phyloP scores from a whole-genome alignment of 345 rosid genomes.

The Eutrema japonicum region DNA sequence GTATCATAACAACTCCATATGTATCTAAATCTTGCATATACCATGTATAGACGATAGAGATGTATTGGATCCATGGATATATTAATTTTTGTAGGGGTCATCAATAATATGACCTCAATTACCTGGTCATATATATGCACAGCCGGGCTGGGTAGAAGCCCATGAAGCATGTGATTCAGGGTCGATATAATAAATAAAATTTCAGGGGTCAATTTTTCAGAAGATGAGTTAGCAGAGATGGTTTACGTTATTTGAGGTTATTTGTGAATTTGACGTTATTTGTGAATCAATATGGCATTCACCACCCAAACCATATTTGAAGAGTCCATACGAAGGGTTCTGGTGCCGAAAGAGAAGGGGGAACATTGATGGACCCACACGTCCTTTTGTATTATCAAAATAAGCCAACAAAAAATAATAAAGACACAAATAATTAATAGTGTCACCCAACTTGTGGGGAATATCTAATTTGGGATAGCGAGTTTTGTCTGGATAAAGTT shows the following conservation, averaged over 20 bases:
- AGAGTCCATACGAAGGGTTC: constrained; percentile 25
- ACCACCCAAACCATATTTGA: constrained; percentile 18
- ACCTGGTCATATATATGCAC: constrained; percentile 4
- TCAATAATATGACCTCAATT: constrained; percentile 26
- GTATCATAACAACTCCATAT: neutral
- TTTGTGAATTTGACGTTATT: too few species aligned
- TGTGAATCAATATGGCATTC: constrained; percentile 14
- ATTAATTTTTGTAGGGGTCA: neutral
- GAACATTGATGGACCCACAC: constrained; percentile 40
- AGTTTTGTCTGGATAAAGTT: constrained; percentile 7
- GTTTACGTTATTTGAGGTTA: too few species aligned
- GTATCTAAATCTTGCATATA: neutral
- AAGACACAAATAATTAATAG: constrained; percentile 30
- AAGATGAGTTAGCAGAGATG: too few species aligned
- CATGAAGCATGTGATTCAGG: too few species aligned
- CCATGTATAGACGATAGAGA: constrained; percentile 1
- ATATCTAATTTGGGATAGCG: constrained; percentile 9
- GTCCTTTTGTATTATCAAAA: constrained; percentile 21
- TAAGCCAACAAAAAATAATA: constrained; percentile 26
- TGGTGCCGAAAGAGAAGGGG: constrained; percentile 29
- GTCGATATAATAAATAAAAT: too few species aligned
- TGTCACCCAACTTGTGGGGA: constrained; percentile 39
- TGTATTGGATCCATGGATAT: constrained; percentile 17
- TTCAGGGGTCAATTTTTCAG: too few species aligned
- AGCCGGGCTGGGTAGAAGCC: too few species aligned